These are phyloP conservation scores for Nevesoporus exiguus DNA, from an alignment of 768 basidiomycete species.

Conservation along the genomic window DNA sequence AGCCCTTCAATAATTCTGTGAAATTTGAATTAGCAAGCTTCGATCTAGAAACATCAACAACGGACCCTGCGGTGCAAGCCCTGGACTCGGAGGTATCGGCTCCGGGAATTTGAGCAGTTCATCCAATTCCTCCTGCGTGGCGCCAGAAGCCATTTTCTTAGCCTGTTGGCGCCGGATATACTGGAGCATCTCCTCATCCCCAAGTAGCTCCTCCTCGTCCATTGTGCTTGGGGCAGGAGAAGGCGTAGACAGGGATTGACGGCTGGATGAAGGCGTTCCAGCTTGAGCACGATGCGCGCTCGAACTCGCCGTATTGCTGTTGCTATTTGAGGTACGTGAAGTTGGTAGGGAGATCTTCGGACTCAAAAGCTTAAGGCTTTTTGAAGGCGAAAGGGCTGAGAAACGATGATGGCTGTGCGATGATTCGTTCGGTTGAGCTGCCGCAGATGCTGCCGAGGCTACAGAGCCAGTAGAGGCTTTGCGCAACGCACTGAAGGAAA, in stretches of 20 bases:
- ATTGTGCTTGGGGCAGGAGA: conserved; percentile 76
- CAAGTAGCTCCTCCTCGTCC: conserved; percentile 83
- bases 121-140: conserved; percentile 84
- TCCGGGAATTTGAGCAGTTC: conserved; percentile 91
- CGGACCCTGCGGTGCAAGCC: conserved; percentile 69
- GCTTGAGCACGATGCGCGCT: conserved; percentile 50
- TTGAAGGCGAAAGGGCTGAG: conserved; percentile 82
- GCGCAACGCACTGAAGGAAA: conserved; percentile 72
- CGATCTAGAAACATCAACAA: conserved; percentile 11
- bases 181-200: conserved; percentile 96
- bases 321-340: conserved; percentile 49
- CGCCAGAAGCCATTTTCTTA: conserved; percentile 79
- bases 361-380: conserved; percentile 73
- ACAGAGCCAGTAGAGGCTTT: conserved; percentile 83
- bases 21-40: conserved; percentile 7
- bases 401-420: conserved; percentile 59
- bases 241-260: conserved; percentile 77
- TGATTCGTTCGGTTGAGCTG: conserved; percentile 39
- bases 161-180: conserved; percentile 90
- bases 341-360: conserved; percentile 70
- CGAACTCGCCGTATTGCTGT: conserved; percentile 35
- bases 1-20: conserved; percentile 62
- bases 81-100: conserved; percentile 66
- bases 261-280: conserved; percentile 63
- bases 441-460: conserved; percentile 59